Conservation (phyloP, 495 filamentous ascomycete species). For the Aspergillus biplanus region DNA sequence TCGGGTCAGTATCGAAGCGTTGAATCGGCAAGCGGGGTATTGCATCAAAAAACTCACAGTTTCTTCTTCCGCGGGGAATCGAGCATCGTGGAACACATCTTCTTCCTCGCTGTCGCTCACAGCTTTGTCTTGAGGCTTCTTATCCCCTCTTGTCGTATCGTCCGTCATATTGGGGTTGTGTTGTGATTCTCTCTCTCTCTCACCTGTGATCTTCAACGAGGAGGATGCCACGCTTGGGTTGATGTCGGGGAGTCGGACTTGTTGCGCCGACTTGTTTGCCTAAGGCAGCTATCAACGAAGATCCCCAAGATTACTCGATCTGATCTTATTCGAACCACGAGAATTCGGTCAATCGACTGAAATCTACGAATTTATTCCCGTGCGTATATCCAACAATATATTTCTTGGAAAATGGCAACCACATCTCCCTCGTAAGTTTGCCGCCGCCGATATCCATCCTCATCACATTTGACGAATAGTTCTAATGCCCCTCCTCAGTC, state of each 20-base stretch:
- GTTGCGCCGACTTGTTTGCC: neutral
- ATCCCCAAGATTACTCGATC: neutral
- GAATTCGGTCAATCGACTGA: neutral
- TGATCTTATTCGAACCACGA: neutral
- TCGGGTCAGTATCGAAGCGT: neutral
- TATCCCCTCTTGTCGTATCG: neutral
- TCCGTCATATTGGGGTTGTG: slow-evolving; percentile 21
- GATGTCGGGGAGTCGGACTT: slow-evolving; percentile 7
- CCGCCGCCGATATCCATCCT: neutral
- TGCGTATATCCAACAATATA: neutral
- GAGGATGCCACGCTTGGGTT: neutral
- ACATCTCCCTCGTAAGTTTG: slow-evolving; percentile 16
- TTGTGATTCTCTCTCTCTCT: neutral
- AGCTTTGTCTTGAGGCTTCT: slow-evolving; percentile 11
- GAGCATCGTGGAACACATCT: slow-evolving; percentile 53
- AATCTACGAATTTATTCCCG: neutral
- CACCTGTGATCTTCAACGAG: neutral
- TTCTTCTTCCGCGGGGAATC: slow-evolving; percentile 78
- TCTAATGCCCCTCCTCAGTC: slow-evolving; percentile 41
- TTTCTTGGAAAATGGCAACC: slow-evolving; percentile 12
- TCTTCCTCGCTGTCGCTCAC: slow-evolving; percentile 43
- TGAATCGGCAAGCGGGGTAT: slow-evolving; percentile 1
- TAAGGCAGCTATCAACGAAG: slow-evolving; percentile 13
- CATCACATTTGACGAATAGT: slow-evolving; percentile 23
- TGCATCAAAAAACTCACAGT: slow-evolving; percentile 52